Evolutionary conservation across 169 alveolate species (phyloP).

Genomic region (Cardiosporidium cionae): DNA sequence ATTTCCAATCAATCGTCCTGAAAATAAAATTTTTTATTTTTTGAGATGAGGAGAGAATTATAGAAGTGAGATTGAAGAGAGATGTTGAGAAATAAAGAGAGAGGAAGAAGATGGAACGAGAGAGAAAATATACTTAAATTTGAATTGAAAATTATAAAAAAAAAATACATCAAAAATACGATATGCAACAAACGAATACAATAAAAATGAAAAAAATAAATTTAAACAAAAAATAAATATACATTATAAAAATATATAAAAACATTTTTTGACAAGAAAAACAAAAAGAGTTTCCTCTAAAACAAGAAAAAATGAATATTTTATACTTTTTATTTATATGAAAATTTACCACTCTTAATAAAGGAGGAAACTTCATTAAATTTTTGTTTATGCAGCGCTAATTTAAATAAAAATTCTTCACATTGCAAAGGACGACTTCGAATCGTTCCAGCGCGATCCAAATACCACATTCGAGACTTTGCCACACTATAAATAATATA

Average conservation of each 20-base stretch:
- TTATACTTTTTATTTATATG: not conserved
- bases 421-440: constrained; percentile 38
- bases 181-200: too few species aligned
- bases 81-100: too few species aligned
- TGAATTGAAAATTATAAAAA: too few species aligned
- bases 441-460: constrained; percentile 28
- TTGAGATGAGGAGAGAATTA: not conserved
- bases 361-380: constrained; percentile 64
- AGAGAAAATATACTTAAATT: too few species aligned
- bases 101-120: not conserved
- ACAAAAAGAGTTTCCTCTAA: not conserved
- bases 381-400: constrained; percentile 50
- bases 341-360: constrained; percentile 8
- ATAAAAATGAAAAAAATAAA: too few species aligned
- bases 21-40: too few species aligned
- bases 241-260: not conserved
- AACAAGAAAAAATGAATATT: not conserved
- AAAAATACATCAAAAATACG: too few species aligned
- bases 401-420: constrained; percentile 64
- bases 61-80: not conserved
- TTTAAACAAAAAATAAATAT: too few species aligned
- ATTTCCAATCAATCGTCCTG: constrained; percentile 61
- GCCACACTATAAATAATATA: constrained; percentile 26
- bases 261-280: not conserved
- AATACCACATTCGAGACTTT: constrained; percentile 4